These are phyloP conservation scores for Candida nanaspora DNA, from an alignment of 805 yeast species.

Conservation along the genomic window DNA sequence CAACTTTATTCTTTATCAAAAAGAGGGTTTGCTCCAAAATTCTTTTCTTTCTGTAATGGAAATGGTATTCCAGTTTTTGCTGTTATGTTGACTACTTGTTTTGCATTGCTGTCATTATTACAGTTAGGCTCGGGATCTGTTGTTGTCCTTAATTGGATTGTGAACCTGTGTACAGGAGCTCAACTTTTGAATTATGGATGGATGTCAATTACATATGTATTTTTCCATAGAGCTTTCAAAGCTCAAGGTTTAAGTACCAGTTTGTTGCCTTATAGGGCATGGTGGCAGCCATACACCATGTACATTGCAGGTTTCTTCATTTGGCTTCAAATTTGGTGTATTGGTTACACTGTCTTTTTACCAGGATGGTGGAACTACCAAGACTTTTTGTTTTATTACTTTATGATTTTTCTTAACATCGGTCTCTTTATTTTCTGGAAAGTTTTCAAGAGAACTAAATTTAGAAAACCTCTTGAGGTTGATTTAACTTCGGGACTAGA, in stretches of 20 bases:
- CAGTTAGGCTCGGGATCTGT: conserved; percentile 33
- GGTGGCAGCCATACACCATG: conserved; percentile 34
- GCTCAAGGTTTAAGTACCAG: conserved; percentile 33
- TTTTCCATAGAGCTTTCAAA: conserved; percentile 33
- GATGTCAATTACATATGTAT: conserved; percentile 35
- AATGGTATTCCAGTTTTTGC: conserved; percentile 66
- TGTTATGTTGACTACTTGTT: conserved; percentile 41
- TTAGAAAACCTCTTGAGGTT: conserved; percentile 26
- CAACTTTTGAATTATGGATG: conserved; percentile 40
- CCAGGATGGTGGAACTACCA: conserved; percentile 31
- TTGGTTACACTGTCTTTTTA: conserved; percentile 33
- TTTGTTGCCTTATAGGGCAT: conserved; percentile 32
- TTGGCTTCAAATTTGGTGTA: conserved; percentile 26
- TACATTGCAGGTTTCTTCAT: conserved; percentile 20
- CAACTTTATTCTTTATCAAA: conserved; percentile 59
- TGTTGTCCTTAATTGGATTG: conserved; percentile 37
- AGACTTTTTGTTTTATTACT: conserved; percentile 34
- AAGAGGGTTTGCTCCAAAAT: conserved; percentile 62
- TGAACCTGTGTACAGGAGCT: conserved; percentile 39
- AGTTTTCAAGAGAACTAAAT: conserved; percentile 28
- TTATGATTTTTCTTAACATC: conserved; percentile 34
- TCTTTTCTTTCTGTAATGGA: conserved; percentile 54
- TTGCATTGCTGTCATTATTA: conserved; percentile 60
- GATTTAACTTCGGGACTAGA: conserved; percentile 32
- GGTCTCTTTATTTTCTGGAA: conserved; percentile 31